These are phyloP conservation scores for Epichloe hybrida DNA, from an alignment of 2,329 filamentous ascomycete species.

Conservation along the genomic window DNA sequence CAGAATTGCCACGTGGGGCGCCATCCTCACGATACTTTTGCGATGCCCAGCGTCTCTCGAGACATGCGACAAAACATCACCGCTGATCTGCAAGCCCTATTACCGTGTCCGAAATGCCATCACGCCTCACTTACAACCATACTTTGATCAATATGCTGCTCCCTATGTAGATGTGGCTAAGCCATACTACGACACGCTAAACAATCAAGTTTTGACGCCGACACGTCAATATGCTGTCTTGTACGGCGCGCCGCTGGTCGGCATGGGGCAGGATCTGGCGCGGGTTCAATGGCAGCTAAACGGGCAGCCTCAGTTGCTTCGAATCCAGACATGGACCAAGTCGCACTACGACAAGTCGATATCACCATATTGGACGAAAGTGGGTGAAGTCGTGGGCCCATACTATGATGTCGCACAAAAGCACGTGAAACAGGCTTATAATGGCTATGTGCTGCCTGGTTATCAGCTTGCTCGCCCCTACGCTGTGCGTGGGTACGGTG, in stretches of 20 bases:
- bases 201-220: slow-evolving; percentile 56
- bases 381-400: slow-evolving; percentile 44
- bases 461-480: slow-evolving; percentile 67
- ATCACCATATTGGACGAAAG: slow-evolving; percentile 59
- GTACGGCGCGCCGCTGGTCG: slow-evolving; percentile 62
- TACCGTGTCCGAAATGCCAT: slow-evolving; percentile 48
- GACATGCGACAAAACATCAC: slow-evolving; percentile 54
- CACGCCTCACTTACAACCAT: slow-evolving; percentile 65
- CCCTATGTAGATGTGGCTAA: slow-evolving; percentile 66
- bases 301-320: slow-evolving; percentile 59
- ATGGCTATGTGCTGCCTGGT: slow-evolving; percentile 59
- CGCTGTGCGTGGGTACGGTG: slow-evolving; percentile 51
- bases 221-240: slow-evolving; percentile 51
- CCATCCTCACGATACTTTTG: slow-evolving; percentile 67
- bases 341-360: slow-evolving; percentile 57
- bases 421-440: slow-evolving; percentile 54
- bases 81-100: slow-evolving; percentile 75
- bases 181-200: slow-evolving; percentile 57
- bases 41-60: slow-evolving; percentile 62
- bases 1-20: slow-evolving; percentile 76
- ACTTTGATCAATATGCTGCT: slow-evolving; percentile 72
- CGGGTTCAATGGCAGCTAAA: slow-evolving; percentile 65
- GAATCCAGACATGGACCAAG: slow-evolving; percentile 46
- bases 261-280: slow-evolving; percentile 52
- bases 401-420: slow-evolving; percentile 57